A percentile compares a stretch with the other conserved stretches of the same genome.
Evolutionary conservation across 768 basidiomycete genomes (phyloP).

Genomic region (Leccinum truebloodii): DNA sequence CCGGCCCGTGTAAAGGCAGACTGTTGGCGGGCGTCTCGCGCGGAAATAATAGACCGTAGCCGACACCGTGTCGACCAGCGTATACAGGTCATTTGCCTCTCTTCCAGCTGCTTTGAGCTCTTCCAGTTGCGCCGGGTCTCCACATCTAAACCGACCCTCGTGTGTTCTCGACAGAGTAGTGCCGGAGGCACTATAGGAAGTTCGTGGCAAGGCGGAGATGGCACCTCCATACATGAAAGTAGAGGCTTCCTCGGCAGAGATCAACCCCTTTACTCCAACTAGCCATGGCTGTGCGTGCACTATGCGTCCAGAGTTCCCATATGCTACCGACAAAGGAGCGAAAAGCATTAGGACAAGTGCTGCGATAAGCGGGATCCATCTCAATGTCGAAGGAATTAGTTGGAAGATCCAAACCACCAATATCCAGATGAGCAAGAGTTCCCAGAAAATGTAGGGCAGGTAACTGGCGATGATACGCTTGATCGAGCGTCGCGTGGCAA

Average conservation of each 20-base stretch:
- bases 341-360: conserved; percentile 15
- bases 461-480: conserved; percentile 8
- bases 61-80: conserved; percentile 27
- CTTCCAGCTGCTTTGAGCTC: background rate
- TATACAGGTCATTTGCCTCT: conserved; percentile 17
- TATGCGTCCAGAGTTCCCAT: conserved; percentile 21
- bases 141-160: conserved; percentile 16
- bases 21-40: conserved; percentile 23
- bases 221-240: conserved; percentile 15
- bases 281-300: conserved; percentile 23
- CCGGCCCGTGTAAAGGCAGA: conserved; percentile 23
- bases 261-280: conserved; percentile 26
- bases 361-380: background rate
- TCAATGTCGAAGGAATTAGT: too few species aligned
- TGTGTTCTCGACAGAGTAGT: conserved; percentile 13
- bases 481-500: conserved; percentile 15
- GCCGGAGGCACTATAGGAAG: conserved; percentile 21
- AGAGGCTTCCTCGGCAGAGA: conserved; percentile 26
- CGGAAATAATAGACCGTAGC: conserved; percentile 27
- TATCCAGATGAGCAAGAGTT: background rate
- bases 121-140: conserved; percentile 14
- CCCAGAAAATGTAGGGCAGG: conserved; percentile 10
- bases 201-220: conserved; percentile 9
- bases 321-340: conserved; percentile 13
- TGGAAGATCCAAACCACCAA: background rate